Base-by-base conservation (phyloP, 768 basidiomycete species). In the Tylopilus subfusipes region DNA sequence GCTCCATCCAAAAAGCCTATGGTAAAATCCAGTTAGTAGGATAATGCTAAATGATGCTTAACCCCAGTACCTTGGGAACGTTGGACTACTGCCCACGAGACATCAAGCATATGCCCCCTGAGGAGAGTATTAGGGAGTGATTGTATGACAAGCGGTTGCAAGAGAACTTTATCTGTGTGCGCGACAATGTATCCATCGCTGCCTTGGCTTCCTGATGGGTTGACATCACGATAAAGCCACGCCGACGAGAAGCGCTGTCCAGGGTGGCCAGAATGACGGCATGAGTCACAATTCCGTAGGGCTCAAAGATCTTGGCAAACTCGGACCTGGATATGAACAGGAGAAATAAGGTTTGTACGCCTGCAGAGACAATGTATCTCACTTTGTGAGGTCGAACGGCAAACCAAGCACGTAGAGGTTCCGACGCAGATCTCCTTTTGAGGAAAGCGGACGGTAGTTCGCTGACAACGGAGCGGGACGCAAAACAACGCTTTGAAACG, bases 51-150 rank as follows among this genome's bases (percentile, higher is more conserved):
- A 27, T 49, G 1, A 29, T 33, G 30, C 12, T 22, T 29, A 4
- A 8, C 6, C 3, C 58, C 33, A 53, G 19, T 31, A 87, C 88
- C 89, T 78, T 86, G 84, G 57, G 89, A 92, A 42, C 89, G 87
- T 60, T 92, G 89, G 34, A 92, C 89, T 22, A 92, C 89, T 18
- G 89, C 90, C 89, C 89, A 92, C 7, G 89, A 90, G 48, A 92
- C 81, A 65, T 92, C 89, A 43, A 92, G 81, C 19, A 78, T 76
- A 63, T 90, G 85, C 8, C 88, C 87, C 64, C 86, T 90, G 38
- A 31, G 46, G 36, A 39, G 47, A 44, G 33, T 42, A 38, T 57
- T 51, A 52, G 58, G 31, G 14, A 58, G 14, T 4, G 14, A n/a
- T 39, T 7, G 29, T 18, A 43, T 19, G 25, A 8, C 9, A 25